Evolutionary conservation across 2,329 filamentous ascomycete species (phyloP).

Genomic region (Neofusicoccum sp.): DNA sequence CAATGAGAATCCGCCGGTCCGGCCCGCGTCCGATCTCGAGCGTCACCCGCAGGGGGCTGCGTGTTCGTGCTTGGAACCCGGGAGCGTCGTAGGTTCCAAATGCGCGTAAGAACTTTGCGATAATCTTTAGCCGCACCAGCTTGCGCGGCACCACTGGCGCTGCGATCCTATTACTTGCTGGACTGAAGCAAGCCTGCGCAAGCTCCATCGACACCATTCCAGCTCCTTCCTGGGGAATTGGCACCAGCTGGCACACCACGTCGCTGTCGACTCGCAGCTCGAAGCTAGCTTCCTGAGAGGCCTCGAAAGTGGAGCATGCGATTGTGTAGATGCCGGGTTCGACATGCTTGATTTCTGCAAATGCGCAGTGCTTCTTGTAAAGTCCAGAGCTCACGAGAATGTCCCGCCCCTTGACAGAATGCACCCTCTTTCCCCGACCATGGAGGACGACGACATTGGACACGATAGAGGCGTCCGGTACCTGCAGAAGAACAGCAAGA

Average conservation of each 20-base stretch:
- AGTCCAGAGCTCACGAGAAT: constrained; percentile 84
- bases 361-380: constrained; percentile 78
- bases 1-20: constrained; percentile 64
- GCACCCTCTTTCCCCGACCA: constrained; percentile 72
- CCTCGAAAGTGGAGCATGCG: constrained; percentile 88
- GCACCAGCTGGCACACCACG: constrained; percentile 56
- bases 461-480: constrained; percentile 66
- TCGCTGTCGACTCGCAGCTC: constrained; percentile 73
- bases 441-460: constrained; percentile 86
- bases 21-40: constrained; percentile 74
- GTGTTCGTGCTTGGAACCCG: constrained; percentile 26
- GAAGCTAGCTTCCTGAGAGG: constrained; percentile 74
- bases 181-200: constrained; percentile 53
- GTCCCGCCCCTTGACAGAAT: constrained; percentile 71
- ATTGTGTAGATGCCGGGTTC: constrained; percentile 79
- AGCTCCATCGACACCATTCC: constrained; percentile 69
- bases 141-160: constrained; percentile 54
- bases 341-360: constrained; percentile 64
- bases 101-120: constrained; percentile 49
- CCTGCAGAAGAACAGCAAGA: constrained; percentile 74
- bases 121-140: constrained; percentile 64
- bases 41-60: constrained; percentile 66
- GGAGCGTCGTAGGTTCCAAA: constrained; percentile 23
- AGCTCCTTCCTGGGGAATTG: constrained; percentile 72
- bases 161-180: constrained; percentile 56